Conservation (phyloP, 2,329 filamentous ascomycete genomes). For the Chalaropsis ovoidea region DNA sequence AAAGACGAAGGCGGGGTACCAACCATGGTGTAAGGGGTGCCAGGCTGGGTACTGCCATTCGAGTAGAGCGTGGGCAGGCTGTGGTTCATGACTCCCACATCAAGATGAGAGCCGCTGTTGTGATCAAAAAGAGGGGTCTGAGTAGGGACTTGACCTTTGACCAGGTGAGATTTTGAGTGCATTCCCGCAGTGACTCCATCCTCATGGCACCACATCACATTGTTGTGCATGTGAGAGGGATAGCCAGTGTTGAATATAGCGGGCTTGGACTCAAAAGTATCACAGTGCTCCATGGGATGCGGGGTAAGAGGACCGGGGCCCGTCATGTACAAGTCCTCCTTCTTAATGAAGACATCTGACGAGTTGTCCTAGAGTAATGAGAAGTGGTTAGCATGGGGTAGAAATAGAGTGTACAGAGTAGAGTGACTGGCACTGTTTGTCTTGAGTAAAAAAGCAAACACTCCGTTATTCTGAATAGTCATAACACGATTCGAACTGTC, state of each 20-base stretch:
- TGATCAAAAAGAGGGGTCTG: neutral
- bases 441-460: neutral
- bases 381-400: neutral
- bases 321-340: neutral
- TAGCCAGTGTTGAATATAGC: neutral
- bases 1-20: slow-evolving; percentile 16
- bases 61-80: slow-evolving; percentile 2
- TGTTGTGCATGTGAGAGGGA: neutral
- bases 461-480: neutral
- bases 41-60: neutral
- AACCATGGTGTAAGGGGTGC: slow-evolving; percentile 7
- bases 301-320: neutral
- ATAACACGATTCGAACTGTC: neutral
- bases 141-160: neutral
- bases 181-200: neutral
- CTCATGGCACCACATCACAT: neutral
- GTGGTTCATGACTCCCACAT: neutral
- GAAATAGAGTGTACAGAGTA: neutral
- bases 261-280: neutral
- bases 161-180: neutral
- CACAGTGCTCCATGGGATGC: neutral
- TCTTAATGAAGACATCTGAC: slow-evolving; percentile 2
- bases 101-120: neutral
- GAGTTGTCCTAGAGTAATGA: neutral
- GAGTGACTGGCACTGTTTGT: neutral